These are phyloP conservation scores for Salvia splendens DNA, from an alignment of 257 asterid genomes.

Conservation along the genomic window DNA sequence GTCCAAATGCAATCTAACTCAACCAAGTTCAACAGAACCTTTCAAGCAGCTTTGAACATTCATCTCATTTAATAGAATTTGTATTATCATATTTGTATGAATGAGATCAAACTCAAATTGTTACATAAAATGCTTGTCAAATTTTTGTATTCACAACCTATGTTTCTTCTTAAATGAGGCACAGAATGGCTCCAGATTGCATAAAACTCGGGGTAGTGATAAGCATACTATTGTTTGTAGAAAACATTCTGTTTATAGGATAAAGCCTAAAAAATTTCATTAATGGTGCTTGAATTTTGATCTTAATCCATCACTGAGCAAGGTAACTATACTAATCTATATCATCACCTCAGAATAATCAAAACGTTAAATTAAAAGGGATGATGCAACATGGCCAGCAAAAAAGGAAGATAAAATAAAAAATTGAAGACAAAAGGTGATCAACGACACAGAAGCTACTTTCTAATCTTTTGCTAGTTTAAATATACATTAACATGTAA, in stretches of 20 bases:
- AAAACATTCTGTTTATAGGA: neutral
- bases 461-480: conserved; percentile 8
- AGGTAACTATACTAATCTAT: conserved; percentile 21
- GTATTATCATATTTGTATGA: neutral
- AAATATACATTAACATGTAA: conserved; percentile 10
- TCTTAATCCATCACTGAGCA: conserved; percentile 13
- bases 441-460: conserved; percentile 38
- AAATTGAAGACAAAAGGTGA: conserved; percentile 33
- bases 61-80: neutral
- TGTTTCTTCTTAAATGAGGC: neutral
- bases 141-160: neutral
- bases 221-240: neutral
- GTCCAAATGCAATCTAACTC: neutral
- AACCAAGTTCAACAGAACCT: conserved; percentile 1
- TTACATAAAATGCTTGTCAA: conserved; percentile 1
- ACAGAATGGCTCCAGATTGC: neutral
- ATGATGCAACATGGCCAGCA: conserved; percentile 49
- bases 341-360: conserved; percentile 9
- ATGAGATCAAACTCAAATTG: neutral
- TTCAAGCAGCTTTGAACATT: neutral
- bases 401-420: conserved; percentile 3
- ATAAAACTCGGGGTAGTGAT: neutral
- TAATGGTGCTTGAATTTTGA: neutral
- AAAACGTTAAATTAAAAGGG: conserved; percentile 16
- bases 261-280: conserved; percentile 4